Evolutionary conservation across 2,329 filamentous ascomycete species (phyloP), one percentile per base, ranked within the genome.

Genomic region (Leptodontidium sp.): DNA sequence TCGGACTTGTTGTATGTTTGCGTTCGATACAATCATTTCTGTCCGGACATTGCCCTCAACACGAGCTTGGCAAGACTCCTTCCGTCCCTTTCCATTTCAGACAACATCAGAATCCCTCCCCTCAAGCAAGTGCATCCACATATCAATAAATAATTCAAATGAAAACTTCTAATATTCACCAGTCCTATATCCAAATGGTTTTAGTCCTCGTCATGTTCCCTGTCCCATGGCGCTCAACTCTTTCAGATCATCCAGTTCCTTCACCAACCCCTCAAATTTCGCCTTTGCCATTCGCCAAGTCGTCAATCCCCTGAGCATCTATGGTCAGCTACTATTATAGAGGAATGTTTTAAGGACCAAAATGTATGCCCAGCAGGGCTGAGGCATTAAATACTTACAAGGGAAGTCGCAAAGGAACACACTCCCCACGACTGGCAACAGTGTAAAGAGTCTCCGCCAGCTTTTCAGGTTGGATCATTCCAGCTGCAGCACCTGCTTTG

Each of bases 361-460:
- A 14, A 26, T 2, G 29, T 26, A 21, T 21, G 21, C 21, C 21
- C 21, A 21, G 21, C 21, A 21, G 21, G 21, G 21, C 21, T 21
- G 21, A 47, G 45, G 4, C n/a, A 21, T 12, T 6, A 8, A 47
- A 47, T 4, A 58, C 53, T 40, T 24, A 58, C 24, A 77, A 29
- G 14, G 73, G 75, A 50, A 77, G 64, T 35, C 68, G 61, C 21
- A 76, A 68, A 68, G 72, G 72, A 71, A 80, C 17, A 66, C 74
- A 53, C 73, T 76, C 57, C 35, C 64, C 29, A 24, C 71, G 29
- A 61, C 61, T 70, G 24, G 74, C 74, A 63, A 77, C 68, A 1
- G 67, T 26, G 58, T 71, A 73, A n/a, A 77, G 49, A 55, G 72
- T 58, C 61, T 75, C 61, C 14, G 74, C 73, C 15, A 77, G 35